Evolutionary conservation across 768 basidiomycete species (phyloP).

Genomic region (Rhodotorula diobovata): DNA sequence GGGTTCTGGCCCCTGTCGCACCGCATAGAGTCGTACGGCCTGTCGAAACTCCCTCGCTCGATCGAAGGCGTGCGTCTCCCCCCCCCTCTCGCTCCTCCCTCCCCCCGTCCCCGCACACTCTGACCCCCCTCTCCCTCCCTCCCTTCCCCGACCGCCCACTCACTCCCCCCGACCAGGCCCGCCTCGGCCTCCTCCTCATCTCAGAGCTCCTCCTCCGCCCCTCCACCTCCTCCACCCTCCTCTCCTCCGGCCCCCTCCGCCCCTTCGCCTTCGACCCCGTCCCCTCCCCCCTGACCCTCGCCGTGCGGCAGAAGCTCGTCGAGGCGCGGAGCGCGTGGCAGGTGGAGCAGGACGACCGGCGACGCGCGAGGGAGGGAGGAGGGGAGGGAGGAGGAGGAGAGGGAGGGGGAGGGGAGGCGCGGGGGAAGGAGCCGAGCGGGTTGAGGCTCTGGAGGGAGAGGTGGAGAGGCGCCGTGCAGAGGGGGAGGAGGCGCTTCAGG

Average conservation of each 20-base stretch:
- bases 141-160: too few relatives aligned
- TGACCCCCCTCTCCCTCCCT: background rate
- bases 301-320: conserved; percentile 24
- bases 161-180: conserved; percentile 9
- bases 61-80: conserved; percentile 26
- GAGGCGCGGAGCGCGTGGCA: conserved; percentile 21
- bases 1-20: conserved; percentile 35
- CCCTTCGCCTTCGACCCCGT: conserved; percentile 37
- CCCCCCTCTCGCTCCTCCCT: background rate
- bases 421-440: conserved; percentile 10
- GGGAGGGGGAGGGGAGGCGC: background rate
- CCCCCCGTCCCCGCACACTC: background rate
- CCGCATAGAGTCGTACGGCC: conserved; percentile 29
- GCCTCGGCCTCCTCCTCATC: conserved; percentile 31
- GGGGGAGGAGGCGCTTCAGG: conserved; percentile 17
- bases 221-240: conserved; percentile 4
- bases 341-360: background rate
- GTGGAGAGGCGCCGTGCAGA: conserved; percentile 16
- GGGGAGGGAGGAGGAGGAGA: background rate
- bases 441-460: conserved; percentile 23
- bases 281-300: conserved; percentile 22
- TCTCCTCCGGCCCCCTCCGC: conserved; percentile 30
- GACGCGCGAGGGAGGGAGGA: background rate
- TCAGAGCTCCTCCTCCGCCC: conserved; percentile 30
- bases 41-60: conserved; percentile 10